phyloP scores from a whole-genome alignment of 345 rosid genomes.

The Passiflora organensis region DNA sequence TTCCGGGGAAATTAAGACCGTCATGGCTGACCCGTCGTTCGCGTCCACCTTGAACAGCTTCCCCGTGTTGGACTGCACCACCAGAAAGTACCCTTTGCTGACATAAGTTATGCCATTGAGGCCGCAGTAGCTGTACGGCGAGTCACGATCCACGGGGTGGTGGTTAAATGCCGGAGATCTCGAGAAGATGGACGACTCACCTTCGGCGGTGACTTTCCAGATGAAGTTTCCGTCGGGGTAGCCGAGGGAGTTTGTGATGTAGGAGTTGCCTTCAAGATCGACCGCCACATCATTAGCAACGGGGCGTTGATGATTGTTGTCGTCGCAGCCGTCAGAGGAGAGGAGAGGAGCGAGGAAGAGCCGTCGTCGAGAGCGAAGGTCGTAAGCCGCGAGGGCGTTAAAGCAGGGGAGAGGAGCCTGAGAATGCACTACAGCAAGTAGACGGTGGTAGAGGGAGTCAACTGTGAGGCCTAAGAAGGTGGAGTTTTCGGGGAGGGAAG shows the following conservation, averaged over 20 bases:
- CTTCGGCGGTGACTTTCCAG: conserved; percentile 67
- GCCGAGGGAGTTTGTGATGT: conserved; percentile 53
- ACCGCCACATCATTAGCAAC: conserved; percentile 67
- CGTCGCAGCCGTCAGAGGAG: conserved; percentile 19
- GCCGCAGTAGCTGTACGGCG: conserved; percentile 44
- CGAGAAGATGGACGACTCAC: conserved; percentile 66
- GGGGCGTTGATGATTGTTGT: conserved; percentile 17
- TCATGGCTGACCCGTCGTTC: conserved; percentile 55
- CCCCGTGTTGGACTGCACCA: conserved; percentile 81
- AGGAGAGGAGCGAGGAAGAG: conserved; percentile 36
- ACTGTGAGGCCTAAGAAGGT: conserved; percentile 55
- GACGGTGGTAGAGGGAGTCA: conserved; percentile 50
- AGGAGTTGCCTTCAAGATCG: conserved; percentile 72
- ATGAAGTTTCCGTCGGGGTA: conserved; percentile 61
- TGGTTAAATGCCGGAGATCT: conserved; percentile 43
- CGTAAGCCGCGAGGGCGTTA: conserved; percentile 85
- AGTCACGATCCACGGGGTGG: conserved; percentile 36
- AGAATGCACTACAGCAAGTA: conserved; percentile 54
- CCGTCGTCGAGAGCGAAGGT: conserved; percentile 48
- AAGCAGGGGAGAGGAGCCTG: conserved; percentile 49
- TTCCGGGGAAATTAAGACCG: conserved; percentile 38
- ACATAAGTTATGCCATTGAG: conserved; percentile 67
- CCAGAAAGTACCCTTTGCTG: conserved; percentile 77
- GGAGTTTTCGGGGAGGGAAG: conserved; percentile 52
- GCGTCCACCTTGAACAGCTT: conserved; percentile 77